Percentiles rank a stretch among this genome's conserved stretches.
Conservation (phyloP, 208 protist species). For the Giardia muris region DNA sequence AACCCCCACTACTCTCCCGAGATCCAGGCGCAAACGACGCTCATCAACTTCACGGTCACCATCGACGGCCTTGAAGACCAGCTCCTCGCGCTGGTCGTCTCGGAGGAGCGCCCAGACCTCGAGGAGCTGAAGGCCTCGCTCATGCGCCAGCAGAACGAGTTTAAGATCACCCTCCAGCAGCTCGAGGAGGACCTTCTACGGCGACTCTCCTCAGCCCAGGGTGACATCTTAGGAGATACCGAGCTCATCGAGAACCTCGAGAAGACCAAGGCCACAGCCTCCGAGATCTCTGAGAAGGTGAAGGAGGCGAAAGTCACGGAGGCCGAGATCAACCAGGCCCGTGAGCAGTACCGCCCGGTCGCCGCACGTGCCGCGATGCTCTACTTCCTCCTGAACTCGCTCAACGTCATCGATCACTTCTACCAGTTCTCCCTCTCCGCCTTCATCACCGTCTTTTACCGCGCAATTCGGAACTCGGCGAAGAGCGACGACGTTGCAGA, state of each 20-base stretch:
- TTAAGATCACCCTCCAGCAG: constrained; percentile 86
- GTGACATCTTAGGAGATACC: constrained; percentile 80
- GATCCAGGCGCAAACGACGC: constrained; percentile 84
- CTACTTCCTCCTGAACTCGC: constrained; percentile 79
- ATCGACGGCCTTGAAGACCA: constrained; percentile 88
- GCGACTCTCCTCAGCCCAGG: constrained; percentile 68
- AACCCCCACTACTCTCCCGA: constrained; percentile 96
- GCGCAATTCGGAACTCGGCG: constrained; percentile 65
- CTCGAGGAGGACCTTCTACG: constrained; percentile 84
- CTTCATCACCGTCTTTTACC: constrained; percentile 88
- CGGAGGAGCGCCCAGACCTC: constrained; percentile 80
- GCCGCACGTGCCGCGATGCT: constrained; percentile 74
- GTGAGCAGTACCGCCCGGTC: constrained; percentile 75
- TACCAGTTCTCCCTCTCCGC: constrained; percentile 88
- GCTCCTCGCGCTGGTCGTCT: constrained; percentile 85
- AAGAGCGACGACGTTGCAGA: constrained; percentile 67
- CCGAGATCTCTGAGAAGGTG: constrained; percentile 78
- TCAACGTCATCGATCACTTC: constrained; percentile 87
- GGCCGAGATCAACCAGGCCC: constrained; percentile 72
- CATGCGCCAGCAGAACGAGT: constrained; percentile 83
- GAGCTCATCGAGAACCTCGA: constrained; percentile 81
- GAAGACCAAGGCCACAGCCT: constrained; percentile 77
- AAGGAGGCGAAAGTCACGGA: constrained; percentile 68
- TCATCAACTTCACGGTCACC: constrained; percentile 92
- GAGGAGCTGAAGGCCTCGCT: constrained; percentile 75